These are phyloP conservation scores for Pichia heedii DNA, from an alignment of 805 yeast species.

Conservation along the genomic window DNA sequence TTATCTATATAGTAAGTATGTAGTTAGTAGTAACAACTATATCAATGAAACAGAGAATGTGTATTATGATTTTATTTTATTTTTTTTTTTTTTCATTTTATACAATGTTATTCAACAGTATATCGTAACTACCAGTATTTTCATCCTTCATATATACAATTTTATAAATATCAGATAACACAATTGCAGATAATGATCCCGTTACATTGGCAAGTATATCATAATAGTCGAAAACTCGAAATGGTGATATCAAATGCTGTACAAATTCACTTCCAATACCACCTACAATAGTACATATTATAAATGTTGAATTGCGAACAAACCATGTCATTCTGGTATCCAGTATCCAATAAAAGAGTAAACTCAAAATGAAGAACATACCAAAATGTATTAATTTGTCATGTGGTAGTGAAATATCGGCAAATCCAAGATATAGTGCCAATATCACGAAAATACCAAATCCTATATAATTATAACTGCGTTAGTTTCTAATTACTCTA, in stretches of 20 bases:
- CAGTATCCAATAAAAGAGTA: constrained; percentile 38
- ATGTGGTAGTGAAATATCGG: constrained; percentile 35
- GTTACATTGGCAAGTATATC: constrained; percentile 23
- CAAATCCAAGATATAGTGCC: constrained; percentile 40
- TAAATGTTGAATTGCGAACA: constrained; percentile 27
- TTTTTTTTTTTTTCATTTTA: background rate
- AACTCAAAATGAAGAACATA: constrained; percentile 36
- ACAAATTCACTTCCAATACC: constrained; percentile 40
- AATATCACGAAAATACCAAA: background rate
- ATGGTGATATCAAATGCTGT: constrained; percentile 36
- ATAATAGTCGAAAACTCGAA: constrained; percentile 33
- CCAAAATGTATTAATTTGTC: constrained; percentile 42
- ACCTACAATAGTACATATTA: constrained; percentile 35
- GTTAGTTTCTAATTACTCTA: no score
- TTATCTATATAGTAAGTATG: no score
- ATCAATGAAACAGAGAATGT: no score
- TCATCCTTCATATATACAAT: background rate
- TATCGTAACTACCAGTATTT: background rate
- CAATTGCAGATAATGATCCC: constrained; percentile 22
- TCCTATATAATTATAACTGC: background rate
- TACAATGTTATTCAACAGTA: background rate
- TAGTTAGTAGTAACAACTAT: no score
- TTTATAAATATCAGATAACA: constrained; percentile 12
- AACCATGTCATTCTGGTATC: constrained; percentile 29
- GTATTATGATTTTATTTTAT: no score